Percentiles rank a stretch among this genome's conserved stretches.
Evolutionary conservation across 129 eudicot genomes (phyloP).

Genomic region (Lactuca saligna): DNA sequence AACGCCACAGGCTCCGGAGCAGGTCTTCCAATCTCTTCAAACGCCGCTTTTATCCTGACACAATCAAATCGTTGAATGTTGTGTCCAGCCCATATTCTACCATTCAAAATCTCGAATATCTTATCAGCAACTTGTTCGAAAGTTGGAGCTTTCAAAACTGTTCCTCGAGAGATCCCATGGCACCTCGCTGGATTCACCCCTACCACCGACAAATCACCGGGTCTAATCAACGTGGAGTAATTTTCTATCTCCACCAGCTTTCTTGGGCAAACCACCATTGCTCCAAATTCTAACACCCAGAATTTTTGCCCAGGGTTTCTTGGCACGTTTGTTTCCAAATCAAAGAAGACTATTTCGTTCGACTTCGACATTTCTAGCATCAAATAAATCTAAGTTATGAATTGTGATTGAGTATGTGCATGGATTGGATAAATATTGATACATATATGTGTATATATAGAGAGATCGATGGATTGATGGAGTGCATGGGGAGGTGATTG

Average conservation of each 20-base stretch:
- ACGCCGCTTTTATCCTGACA: slow-evolving; percentile 71
- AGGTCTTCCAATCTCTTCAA: slow-evolving; percentile 65
- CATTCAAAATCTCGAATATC: slow-evolving; percentile 66
- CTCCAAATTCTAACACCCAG: slow-evolving; percentile 85
- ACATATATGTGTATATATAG: slow-evolving; percentile 11
- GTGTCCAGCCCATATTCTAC: slow-evolving; percentile 97
- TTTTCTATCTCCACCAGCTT: slow-evolving; percentile 79
- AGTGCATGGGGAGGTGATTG: slow-evolving; percentile 35
- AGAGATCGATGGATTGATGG: slow-evolving; percentile 18
- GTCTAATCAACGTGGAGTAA: slow-evolving; percentile 76
- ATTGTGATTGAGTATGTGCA: not conserved
- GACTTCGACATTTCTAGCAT: slow-evolving; percentile 52
- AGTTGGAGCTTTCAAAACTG: slow-evolving; percentile 56
- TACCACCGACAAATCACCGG: slow-evolving; percentile 67
- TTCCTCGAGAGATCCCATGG: slow-evolving; percentile 74
- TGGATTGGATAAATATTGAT: slow-evolving; percentile 11
- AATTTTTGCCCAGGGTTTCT: slow-evolving; percentile 55
- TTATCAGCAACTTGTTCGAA: slow-evolving; percentile 79
- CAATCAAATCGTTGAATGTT: slow-evolving; percentile 87
- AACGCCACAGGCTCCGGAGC: slow-evolving; percentile 76
- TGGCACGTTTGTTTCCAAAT: slow-evolving; percentile 90
- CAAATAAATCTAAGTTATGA: not conserved
- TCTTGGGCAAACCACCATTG: slow-evolving; percentile 77
- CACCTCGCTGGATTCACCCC: slow-evolving; percentile 54
- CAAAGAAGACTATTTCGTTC: slow-evolving; percentile 80